Percentiles rank a stretch among this genome's conserved stretches.
phyloP scores from a whole-genome alignment of 768 basidiomycete genomes.

The Lentinus brumalis region DNA sequence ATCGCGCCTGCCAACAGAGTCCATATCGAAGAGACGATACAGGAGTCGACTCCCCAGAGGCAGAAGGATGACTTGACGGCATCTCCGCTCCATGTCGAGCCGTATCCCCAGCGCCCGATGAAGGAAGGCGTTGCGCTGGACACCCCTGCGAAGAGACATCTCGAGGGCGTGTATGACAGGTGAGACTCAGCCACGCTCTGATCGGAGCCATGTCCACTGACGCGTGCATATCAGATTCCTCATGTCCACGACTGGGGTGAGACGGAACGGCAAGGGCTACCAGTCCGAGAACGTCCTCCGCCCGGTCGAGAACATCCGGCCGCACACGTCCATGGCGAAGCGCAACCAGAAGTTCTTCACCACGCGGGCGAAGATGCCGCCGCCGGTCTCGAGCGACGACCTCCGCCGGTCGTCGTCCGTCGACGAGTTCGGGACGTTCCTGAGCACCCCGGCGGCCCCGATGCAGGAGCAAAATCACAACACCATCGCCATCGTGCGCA shows the following conservation, averaged over 20 bases:
- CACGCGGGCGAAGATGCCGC: constrained; percentile 61
- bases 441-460: constrained; percentile 24
- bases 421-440: constrained; percentile 60
- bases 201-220: background rate
- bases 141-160: constrained; percentile 53
- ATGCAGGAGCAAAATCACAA: constrained; percentile 47
- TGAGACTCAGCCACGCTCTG: constrained; percentile 2
- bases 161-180: constrained; percentile 80
- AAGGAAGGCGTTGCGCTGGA: constrained; percentile 43
- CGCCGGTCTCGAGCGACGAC: constrained; percentile 72
- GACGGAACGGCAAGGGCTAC: constrained; percentile 78
- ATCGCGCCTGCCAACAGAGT: constrained; percentile 43
- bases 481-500: constrained; percentile 59
- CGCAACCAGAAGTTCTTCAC: constrained; percentile 49
- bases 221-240: constrained; percentile 44
- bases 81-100: constrained; percentile 65
- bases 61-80: constrained; percentile 54
- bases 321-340: constrained; percentile 30
- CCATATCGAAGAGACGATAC: constrained; percentile 63
- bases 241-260: constrained; percentile 81
- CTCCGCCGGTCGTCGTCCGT: constrained; percentile 49
- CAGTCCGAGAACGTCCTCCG: constrained; percentile 62
- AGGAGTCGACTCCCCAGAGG: constrained; percentile 44
- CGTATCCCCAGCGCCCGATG: constrained; percentile 54
- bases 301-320: constrained; percentile 41